phyloP scores from a whole-genome alignment of 1,284 basidiomycete genomes.

The Pseudozyma thailandica region DNA sequence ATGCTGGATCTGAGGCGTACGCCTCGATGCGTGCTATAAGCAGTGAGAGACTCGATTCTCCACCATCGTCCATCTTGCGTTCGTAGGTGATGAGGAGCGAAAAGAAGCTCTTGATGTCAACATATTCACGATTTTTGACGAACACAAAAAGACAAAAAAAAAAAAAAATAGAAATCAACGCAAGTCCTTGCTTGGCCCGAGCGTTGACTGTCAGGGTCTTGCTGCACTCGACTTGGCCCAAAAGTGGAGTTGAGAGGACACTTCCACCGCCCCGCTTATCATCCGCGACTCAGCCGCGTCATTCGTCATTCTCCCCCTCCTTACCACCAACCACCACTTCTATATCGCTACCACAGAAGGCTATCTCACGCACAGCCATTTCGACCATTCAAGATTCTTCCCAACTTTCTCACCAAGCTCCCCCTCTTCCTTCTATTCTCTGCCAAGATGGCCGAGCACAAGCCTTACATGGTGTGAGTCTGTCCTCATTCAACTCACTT shows the following conservation, averaged over 20 bases:
- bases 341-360: background rate
- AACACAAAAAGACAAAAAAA: background rate
- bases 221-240: background rate
- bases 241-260: conserved; percentile 10
- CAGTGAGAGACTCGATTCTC: conserved; percentile 2
- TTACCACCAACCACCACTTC: background rate
- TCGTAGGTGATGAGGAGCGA: background rate
- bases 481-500: no score
- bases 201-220: conserved; percentile 15
- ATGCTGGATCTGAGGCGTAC: conserved; percentile 20
- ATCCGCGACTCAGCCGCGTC: conserved; percentile 2
- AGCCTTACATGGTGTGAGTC: conserved; percentile 59
- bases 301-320: background rate
- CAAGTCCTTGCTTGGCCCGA: background rate
- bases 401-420: conserved; percentile 19
- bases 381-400: conserved; percentile 1
- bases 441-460: conserved; percentile 45
- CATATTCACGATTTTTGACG: background rate
- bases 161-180: background rate
- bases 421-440: conserved; percentile 5
- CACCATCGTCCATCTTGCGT: conserved; percentile 13
- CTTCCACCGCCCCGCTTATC: conserved; percentile 13
- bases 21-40: conserved; percentile 42
- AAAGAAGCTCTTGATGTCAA: background rate
- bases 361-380: background rate